These are phyloP conservation scores for Amoebophrya sp. DNA, from an alignment of 169 alveolate species.

Conservation along the genomic window DNA sequence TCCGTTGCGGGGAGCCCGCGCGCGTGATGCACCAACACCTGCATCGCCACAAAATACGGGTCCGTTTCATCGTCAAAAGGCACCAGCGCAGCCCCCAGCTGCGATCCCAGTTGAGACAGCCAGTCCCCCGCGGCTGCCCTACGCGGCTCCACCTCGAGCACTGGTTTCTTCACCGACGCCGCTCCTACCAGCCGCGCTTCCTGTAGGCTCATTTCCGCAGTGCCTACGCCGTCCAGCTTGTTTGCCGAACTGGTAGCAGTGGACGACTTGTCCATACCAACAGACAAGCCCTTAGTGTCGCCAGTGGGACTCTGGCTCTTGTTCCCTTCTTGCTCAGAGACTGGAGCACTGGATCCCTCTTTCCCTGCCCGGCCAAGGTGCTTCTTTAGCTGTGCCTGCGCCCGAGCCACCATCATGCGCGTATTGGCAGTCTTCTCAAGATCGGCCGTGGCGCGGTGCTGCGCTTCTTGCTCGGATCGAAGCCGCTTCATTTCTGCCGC, in stretches of 20 bases:
- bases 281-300: background rate
- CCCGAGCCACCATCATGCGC: no score
- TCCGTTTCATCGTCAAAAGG: background rate
- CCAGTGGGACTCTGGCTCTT: background rate
- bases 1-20: constrained; percentile 7
- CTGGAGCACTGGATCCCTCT: no score
- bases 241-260: background rate
- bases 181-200: background rate
- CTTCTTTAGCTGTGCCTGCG: no score
- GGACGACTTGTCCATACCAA: background rate
- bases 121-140: background rate
- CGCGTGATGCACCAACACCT: background rate
- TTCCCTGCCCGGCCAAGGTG: no score
- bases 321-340: no score
- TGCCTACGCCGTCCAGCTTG: background rate
- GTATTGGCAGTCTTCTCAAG: no score
- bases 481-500: no score
- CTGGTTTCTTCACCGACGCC: background rate
- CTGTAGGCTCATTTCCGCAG: background rate
- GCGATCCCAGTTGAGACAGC: background rate
- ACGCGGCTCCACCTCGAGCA: background rate
- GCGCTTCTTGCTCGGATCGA: no score
- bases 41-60: background rate
- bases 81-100: background rate
- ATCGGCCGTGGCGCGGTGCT: no score